phyloP scores from a whole-genome alignment of 2,329 filamentous ascomycete genomes.

The Fusarium bactridioides region DNA sequence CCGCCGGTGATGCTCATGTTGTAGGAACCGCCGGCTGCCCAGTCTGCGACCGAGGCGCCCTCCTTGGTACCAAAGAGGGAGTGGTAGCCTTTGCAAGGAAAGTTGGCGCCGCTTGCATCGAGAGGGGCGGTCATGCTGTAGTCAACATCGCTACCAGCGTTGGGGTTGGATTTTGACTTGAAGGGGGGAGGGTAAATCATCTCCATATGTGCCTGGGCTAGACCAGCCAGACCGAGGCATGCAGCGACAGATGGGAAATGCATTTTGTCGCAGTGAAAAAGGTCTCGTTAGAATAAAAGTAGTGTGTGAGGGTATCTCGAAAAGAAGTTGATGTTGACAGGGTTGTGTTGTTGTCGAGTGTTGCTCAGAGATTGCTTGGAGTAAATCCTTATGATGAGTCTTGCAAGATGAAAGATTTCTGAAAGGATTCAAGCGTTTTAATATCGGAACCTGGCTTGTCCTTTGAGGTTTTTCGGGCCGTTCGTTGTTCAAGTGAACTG shows the following conservation, averaged over 20 bases:
- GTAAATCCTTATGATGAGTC: slow-evolving; percentile 4
- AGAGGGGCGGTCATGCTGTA: slow-evolving; percentile 78
- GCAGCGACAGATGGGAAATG: slow-evolving; percentile 50
- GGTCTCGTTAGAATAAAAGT: not conserved
- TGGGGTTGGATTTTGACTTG: slow-evolving; percentile 61
- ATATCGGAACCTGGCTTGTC: slow-evolving; percentile 21
- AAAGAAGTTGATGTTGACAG: slow-evolving; percentile 4
- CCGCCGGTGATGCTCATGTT: slow-evolving; percentile 70
- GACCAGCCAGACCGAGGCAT: slow-evolving; percentile 52
- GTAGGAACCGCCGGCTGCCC: slow-evolving; percentile 67
- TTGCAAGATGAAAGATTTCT: slow-evolving; percentile 13
- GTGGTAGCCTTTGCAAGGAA: slow-evolving; percentile 76
- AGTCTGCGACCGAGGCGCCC: slow-evolving; percentile 66
- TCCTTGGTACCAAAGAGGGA: slow-evolving; percentile 56
- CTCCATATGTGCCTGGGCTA: slow-evolving; percentile 64
- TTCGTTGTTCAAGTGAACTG: slow-evolving; percentile 31
- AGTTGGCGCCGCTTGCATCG: slow-evolving; percentile 66
- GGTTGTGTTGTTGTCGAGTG: slow-evolving; percentile 7
- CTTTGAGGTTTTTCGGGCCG: slow-evolving; percentile 1
- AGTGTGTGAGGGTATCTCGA: slow-evolving; percentile 24
- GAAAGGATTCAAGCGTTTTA: slow-evolving; percentile 24
- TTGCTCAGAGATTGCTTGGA: slow-evolving; percentile 13
- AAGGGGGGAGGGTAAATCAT: slow-evolving; percentile 62
- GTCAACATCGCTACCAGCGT: slow-evolving; percentile 61
- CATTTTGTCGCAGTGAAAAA: slow-evolving; percentile 45